These are phyloP conservation scores for Fusarium sp. DNA, from an alignment of 2,329 filamentous ascomycete species.

Conservation along the genomic window DNA sequence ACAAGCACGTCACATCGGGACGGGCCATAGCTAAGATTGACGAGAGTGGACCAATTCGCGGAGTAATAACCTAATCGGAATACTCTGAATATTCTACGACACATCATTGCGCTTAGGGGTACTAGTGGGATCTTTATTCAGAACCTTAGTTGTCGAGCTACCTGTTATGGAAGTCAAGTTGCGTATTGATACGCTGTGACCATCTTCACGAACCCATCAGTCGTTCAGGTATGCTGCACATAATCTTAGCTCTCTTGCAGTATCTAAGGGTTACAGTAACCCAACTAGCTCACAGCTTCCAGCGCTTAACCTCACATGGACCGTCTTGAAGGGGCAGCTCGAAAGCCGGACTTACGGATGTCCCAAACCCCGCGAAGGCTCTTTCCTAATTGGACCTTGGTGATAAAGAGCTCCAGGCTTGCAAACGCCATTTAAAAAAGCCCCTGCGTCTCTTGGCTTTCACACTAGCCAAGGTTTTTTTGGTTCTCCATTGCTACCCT, in stretches of 20 bases:
- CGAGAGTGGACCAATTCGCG: slow-evolving; percentile 4
- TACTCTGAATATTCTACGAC: not conserved
- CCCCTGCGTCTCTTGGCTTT: slow-evolving; percentile 29
- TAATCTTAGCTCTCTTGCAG: not conserved
- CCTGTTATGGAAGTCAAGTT: not conserved
- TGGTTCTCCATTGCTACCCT: slow-evolving; percentile 20
- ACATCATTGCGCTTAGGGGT: not conserved
- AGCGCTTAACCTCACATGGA: not conserved
- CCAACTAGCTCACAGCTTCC: not conserved
- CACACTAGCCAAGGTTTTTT: slow-evolving; percentile 8
- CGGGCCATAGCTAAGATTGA: slow-evolving; percentile 15
- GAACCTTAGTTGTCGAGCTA: not conserved
- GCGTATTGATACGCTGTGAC: not conserved
- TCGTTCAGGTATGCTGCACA: not conserved
- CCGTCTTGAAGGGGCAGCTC: not conserved
- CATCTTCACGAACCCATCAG: not conserved
- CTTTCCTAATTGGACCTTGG: slow-evolving; percentile 1
- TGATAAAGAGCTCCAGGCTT: slow-evolving; percentile 2
- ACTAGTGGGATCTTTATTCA: not conserved
- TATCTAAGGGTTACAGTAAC: not conserved
- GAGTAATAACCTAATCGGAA: slow-evolving; percentile 7
- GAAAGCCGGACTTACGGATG: not conserved
- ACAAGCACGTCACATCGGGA: slow-evolving; percentile 23
- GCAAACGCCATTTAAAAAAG: slow-evolving; percentile 9
- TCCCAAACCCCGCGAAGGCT: not conserved